Percentiles rank a stretch among this genome's conserved stretches.
These are phyloP conservation scores for Coccomyxa subellipsoidea DNA, from an alignment of 163 green algal species.

Conservation along the genomic window DNA sequence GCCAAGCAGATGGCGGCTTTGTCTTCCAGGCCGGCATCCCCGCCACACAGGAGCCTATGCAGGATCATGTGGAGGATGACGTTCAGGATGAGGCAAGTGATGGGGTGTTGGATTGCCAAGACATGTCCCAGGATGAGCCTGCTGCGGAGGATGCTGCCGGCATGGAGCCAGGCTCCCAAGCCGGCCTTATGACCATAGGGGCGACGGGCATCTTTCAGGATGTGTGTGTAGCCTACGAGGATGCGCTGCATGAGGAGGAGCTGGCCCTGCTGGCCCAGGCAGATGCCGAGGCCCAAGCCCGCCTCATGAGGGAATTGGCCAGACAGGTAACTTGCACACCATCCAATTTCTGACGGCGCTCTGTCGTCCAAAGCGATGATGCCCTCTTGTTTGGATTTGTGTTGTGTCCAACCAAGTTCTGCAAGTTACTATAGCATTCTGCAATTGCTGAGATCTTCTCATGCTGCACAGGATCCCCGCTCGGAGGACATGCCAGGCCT, in stretches of 20 bases:
- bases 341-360: no score
- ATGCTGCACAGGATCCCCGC: no score
- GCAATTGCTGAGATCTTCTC: no score
- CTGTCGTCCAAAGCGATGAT: no score
- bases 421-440: no score
- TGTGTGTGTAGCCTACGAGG: neutral
- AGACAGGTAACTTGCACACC: neutral
- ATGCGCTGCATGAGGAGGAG: neutral
- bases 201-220: neutral
- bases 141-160: neutral
- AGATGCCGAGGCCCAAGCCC: neutral
- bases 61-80: no score
- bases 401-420: no score
- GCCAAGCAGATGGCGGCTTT: neutral
- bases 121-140: neutral
- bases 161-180: neutral
- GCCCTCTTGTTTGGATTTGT: no score
- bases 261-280: neutral
- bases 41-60: neutral
- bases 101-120: no score
- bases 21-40: neutral
- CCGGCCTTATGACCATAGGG: neutral
- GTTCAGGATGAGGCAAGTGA: no score
- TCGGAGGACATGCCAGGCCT: no score
- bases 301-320: neutral